phyloP scores from a whole-genome alignment of 305 asterid genomes.

The Ajuga reptans region DNA sequence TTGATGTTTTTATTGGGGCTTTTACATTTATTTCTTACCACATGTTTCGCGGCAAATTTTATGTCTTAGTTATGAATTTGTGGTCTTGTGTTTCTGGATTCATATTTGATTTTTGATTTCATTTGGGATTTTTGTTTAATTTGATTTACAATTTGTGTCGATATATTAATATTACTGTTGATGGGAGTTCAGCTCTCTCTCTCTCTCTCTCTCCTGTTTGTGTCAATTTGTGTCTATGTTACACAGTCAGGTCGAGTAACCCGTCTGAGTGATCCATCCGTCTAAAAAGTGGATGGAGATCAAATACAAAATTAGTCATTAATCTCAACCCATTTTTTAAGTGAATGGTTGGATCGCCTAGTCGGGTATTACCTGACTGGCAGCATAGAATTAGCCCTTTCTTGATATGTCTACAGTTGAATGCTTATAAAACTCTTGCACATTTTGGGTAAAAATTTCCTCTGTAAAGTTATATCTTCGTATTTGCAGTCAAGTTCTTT shows the following conservation, averaged over 20 bases:
- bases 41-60: not conserved
- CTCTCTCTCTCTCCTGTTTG: too few relatives aligned
- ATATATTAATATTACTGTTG: not conserved
- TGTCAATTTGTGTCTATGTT: too few relatives aligned
- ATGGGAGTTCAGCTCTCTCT: not conserved
- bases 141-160: not conserved
- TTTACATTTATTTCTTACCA: not conserved
- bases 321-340: too few relatives aligned
- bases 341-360: too few relatives aligned
- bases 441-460: not conserved
- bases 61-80: not conserved
- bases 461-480: not conserved
- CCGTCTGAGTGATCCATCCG: too few relatives aligned
- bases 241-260: too few relatives aligned
- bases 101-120: slow-evolving; percentile 12
- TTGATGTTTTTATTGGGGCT: not conserved
- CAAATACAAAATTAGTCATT: too few relatives aligned
- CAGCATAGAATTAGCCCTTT: too few relatives aligned
- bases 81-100: not conserved
- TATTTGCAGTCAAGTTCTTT: not conserved
- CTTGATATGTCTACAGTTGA: not conserved
- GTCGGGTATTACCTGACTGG: too few relatives aligned
- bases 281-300: too few relatives aligned
- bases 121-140: slow-evolving; percentile 4
- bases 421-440: not conserved